A percentile compares a stretch with the other conserved stretches of the same genome.
phyloP scores from a whole-genome alignment of 805 yeast species.

The Pichia membranifaciens region DNA sequence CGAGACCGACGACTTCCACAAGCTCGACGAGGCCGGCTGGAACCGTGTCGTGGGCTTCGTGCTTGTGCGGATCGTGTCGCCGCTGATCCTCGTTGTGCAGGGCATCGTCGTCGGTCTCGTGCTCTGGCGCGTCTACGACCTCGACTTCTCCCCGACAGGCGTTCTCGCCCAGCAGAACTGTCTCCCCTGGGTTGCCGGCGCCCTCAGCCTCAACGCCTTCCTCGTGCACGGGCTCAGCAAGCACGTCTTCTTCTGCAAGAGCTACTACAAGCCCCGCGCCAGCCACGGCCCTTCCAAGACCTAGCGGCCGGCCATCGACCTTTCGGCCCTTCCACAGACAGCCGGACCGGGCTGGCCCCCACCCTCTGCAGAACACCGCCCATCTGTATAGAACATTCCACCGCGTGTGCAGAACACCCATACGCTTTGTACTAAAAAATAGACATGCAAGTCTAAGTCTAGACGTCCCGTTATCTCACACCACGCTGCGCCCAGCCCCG shows the following conservation, averaged over 20 bases:
- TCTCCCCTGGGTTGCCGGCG: conserved; percentile 20
- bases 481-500: too few species aligned
- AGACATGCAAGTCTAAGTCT: too few species aligned
- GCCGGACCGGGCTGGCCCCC: too few species aligned
- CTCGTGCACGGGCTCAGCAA: conserved; percentile 26
- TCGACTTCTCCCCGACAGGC: conserved; percentile 11
- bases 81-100: conserved; percentile 24
- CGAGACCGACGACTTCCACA: conserved; percentile 11
- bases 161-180: conserved; percentile 9
- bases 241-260: conserved; percentile 19
- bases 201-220: conserved; percentile 19
- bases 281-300: too few species aligned
- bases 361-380: too few species aligned
- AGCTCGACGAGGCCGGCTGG: conserved; percentile 24
- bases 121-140: conserved; percentile 18
- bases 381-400: too few species aligned
- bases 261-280: conserved; percentile 20
- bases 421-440: too few species aligned
- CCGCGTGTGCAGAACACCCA: too few species aligned
- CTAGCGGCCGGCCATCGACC: too few species aligned
- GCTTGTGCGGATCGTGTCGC: conserved; percentile 22
- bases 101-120: conserved; percentile 16
- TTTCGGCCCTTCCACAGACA: too few species aligned
- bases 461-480: too few species aligned
- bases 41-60: conserved; percentile 23